Base-by-base conservation (phyloP, 352 stramenopile genomes). In the Detonula confervacea region DNA sequence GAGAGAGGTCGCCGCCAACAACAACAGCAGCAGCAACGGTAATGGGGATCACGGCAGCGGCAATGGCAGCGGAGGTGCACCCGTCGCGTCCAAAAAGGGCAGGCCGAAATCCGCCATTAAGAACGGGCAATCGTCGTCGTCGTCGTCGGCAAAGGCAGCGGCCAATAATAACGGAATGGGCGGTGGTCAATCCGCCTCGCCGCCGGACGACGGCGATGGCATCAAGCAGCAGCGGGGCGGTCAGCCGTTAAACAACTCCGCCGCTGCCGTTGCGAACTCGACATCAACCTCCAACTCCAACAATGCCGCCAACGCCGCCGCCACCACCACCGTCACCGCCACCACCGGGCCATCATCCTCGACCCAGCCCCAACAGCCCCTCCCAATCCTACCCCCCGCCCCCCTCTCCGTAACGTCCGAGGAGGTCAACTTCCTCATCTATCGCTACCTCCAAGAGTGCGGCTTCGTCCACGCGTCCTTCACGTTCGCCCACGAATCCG, bases 361-460 rank as follows among this genome's bases (percentile, higher is more conserved):
- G 33, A 12, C 39, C 55, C 64, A 9, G 18, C 47, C 47, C 39
- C 24, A n/a, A n/a, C n/a, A n/a, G n/a, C n/a, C n/a, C n/a, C n/a
- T 52, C 11, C 63, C 49, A 2, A 66, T 66, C 37, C 51, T 64
- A 29, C 67, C 67, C 30, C 30, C 67, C 0, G 35, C 73, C 20
- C 73, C 73, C 20, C 73, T 82, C 42, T 77, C 65, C 0, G 49
- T 77, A 12, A 82, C 73, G 8, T 71, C 73, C 16, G 97, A 99
- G 77, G 97, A 99, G 89, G 90, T 99, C 29, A 99, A 99, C 86
- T 98, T 98, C 87, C 91, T 99, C 42, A 93, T 99, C 24, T 99
- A 98, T 86, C 91, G 97, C 68, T 99, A 99, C 83, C 92, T 99
- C 54, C 95, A 98, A 73, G 96, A 98, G 86, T 98, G 95, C 22